Evolutionary conservation across 1,284 basidiomycete species (phyloP).

Genomic region (Heterobasidion irregulare): DNA sequence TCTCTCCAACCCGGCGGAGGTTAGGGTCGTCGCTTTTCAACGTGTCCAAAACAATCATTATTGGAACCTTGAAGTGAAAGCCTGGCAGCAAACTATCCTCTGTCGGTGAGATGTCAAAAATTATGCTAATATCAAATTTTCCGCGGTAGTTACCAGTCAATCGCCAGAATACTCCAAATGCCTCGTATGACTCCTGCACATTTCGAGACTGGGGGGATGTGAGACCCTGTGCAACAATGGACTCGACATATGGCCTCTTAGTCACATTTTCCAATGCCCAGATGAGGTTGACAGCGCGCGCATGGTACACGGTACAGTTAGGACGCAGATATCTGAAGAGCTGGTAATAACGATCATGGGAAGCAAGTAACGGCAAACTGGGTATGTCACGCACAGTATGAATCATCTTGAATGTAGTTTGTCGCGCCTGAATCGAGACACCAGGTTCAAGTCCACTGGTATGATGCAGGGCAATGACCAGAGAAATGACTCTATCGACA

Average conservation of each 20-base stretch:
- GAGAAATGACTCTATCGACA: constrained; percentile 57
- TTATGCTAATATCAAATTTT: constrained; percentile 2
- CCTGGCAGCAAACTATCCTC: constrained; percentile 81
- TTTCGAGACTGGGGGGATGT: constrained; percentile 40
- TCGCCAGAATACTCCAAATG: constrained; percentile 91
- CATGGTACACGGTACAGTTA: constrained; percentile 67
- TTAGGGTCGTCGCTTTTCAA: constrained; percentile 70
- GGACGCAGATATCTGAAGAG: constrained; percentile 73
- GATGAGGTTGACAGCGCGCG: constrained; percentile 76
- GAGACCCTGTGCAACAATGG: constrained; percentile 68
- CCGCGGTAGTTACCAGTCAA: constrained; percentile 56
- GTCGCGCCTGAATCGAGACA: constrained; percentile 45
- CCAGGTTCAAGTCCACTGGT: constrained; percentile 41
- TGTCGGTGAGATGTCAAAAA: constrained; percentile 19
- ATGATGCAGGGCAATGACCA: constrained; percentile 50
- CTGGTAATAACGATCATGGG: constrained; percentile 24
- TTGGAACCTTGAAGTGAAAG: constrained; percentile 73
- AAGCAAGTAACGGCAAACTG: neutral
- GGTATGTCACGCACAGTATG: constrained; percentile 28
- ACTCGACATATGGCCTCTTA: constrained; percentile 60
- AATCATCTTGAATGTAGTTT: constrained; percentile 49
- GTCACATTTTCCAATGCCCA: constrained; percentile 75
- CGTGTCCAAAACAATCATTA: constrained; percentile 83
- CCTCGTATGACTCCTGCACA: constrained; percentile 64
- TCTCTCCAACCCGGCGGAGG: constrained; percentile 75